Evolutionary conservation across 306 rosid genomes (phyloP).

Genomic region (Casuarina glauca): DNA sequence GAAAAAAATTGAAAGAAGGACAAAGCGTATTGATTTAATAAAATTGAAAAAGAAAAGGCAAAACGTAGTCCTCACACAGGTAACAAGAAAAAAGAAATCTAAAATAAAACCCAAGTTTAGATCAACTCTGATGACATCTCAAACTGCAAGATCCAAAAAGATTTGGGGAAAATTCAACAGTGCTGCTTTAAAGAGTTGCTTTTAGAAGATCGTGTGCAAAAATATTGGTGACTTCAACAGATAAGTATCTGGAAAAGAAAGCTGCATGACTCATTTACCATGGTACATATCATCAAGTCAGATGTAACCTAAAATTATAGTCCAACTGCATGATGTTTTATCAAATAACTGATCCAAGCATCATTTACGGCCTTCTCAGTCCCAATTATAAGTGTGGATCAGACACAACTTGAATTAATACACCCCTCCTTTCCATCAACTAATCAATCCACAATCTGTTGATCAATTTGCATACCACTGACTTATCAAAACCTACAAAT

Average conservation of each 20-base stretch:
- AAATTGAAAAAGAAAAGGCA: slow-evolving; percentile 12
- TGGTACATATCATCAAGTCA: background rate
- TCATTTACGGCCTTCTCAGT: background rate
- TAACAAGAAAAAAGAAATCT: background rate
- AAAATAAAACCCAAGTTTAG: background rate
- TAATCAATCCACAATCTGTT: background rate
- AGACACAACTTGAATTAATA: too few relatives aligned
- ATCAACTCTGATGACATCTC: background rate
- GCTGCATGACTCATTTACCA: too few relatives aligned
- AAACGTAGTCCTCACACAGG: background rate
- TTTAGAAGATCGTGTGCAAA: background rate
- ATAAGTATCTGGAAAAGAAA: too few relatives aligned
- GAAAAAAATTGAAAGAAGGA: slow-evolving; percentile 12
- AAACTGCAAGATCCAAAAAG: background rate
- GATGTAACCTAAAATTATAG: background rate
- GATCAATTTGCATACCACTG: background rate
- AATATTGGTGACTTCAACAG: background rate
- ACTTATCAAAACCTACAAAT: background rate
- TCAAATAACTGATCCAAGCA: background rate
- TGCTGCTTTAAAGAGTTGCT: background rate
- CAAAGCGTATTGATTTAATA: slow-evolving; percentile 1
- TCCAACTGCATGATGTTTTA: background rate
- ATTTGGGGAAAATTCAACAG: background rate
- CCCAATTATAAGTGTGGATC: background rate
- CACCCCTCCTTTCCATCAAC: background rate